Evolutionary conservation across 345 rosid genomes (phyloP).

Genomic region (Passiflora organensis): DNA sequence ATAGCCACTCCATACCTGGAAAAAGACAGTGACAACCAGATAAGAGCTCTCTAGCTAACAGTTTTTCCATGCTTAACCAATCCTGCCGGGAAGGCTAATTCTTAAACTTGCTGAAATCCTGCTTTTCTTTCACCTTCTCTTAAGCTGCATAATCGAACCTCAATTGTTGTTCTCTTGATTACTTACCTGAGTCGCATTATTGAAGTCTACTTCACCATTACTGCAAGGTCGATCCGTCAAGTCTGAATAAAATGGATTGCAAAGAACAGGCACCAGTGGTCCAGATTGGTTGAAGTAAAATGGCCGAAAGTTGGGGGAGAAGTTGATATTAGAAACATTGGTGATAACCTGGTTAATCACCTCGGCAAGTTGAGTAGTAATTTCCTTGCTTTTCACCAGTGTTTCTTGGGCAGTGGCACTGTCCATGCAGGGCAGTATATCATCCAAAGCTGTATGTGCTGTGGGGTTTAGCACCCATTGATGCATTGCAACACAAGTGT

Average conservation of each 20-base stretch:
- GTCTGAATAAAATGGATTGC: slow-evolving; percentile 70
- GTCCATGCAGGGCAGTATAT: slow-evolving; percentile 83
- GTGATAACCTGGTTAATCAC: slow-evolving; percentile 78
- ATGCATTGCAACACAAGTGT: slow-evolving; percentile 85
- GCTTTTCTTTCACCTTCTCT: too few species aligned
- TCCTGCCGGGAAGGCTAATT: too few species aligned
- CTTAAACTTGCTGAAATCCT: too few species aligned
- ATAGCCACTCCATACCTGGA: slow-evolving; percentile 64
- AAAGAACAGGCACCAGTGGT: slow-evolving; percentile 70
- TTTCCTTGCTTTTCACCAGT: slow-evolving; percentile 55
- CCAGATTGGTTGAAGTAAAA: slow-evolving; percentile 92
- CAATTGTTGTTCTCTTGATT: slow-evolving; percentile 5
- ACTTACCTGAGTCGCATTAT: slow-evolving; percentile 81
- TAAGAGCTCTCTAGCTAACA: too few species aligned
- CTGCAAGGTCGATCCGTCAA: slow-evolving; percentile 60
- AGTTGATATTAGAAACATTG: slow-evolving; percentile 89
- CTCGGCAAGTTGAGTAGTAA: slow-evolving; percentile 67
- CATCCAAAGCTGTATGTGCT: slow-evolving; percentile 78
- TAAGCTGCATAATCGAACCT: too few species aligned
- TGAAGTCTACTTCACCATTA: slow-evolving; percentile 59
- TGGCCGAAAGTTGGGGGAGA: slow-evolving; percentile 69
- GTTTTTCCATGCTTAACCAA: too few species aligned
- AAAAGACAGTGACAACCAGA: not conserved
- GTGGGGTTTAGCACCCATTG: slow-evolving; percentile 80
- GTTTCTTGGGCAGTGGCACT: slow-evolving; percentile 76